Conservation (phyloP, 73 alveolate species). For the Breviolum minutum region DNA sequence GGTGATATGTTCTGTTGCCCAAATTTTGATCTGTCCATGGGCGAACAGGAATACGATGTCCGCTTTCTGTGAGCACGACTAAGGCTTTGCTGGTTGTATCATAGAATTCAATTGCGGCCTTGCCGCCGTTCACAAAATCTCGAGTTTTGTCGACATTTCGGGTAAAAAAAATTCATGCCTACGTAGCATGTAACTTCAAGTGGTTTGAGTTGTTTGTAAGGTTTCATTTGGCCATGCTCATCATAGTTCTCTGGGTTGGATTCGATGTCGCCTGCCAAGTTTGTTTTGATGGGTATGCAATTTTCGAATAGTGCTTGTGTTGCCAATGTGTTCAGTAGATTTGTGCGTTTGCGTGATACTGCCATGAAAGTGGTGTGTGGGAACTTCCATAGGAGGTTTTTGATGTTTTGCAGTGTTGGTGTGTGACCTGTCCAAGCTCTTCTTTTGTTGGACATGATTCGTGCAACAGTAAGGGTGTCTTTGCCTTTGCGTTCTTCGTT, state of each 20-base stretch:
- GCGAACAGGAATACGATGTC: neutral
- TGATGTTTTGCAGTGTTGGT: too few species aligned
- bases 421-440: too few species aligned
- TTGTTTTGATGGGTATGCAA: neutral
- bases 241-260: constrained; percentile 33
- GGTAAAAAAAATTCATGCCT: neutral
- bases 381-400: neutral
- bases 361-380: constrained; percentile 2
- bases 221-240: neutral
- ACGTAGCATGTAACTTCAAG: neutral
- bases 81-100: neutral
- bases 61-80: neutral
- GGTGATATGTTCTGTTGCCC: neutral
- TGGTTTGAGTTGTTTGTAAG: neutral
- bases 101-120: neutral
- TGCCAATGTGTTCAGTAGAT: neutral
- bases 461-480: too few species aligned
- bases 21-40: neutral
- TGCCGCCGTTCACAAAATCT: constrained; percentile 25
- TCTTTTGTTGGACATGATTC: too few species aligned
- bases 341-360: neutral
- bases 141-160: neutral
- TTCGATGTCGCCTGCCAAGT: neutral
- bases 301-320: neutral
- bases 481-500: neutral